Percentiles rank a stretch among this genome's conserved stretches.
Conservation (phyloP, 2,329 filamentous ascomycete species). For the Ophiocordyceps robertsii region DNA sequence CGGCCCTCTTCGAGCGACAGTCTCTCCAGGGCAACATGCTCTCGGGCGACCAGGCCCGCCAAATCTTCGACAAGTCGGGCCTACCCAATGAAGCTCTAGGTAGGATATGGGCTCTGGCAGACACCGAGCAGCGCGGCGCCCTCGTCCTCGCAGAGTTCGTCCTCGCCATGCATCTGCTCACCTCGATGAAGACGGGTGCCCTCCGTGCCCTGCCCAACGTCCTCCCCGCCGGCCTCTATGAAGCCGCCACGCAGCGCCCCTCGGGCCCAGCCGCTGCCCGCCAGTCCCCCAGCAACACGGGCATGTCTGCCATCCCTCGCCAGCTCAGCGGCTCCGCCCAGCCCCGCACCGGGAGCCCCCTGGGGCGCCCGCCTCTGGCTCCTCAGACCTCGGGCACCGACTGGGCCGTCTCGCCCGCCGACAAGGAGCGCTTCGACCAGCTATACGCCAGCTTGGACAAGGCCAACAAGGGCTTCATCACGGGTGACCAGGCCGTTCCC, state of each 20-base stretch:
- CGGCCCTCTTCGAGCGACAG: conserved; percentile 81
- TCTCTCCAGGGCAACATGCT: conserved; percentile 60
- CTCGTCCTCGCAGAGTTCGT: conserved; percentile 86
- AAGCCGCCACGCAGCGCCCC: conserved; percentile 66
- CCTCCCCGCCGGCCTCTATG: conserved; percentile 75
- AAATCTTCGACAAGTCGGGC: conserved; percentile 88
- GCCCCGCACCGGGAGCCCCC: conserved; percentile 47
- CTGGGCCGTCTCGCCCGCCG: conserved; percentile 71
- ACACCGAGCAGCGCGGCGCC: conserved; percentile 82
- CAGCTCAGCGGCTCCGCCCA: conserved; percentile 64
- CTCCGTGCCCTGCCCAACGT: conserved; percentile 68
- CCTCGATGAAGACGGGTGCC: conserved; percentile 74
- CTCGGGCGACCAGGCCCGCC: conserved; percentile 74
- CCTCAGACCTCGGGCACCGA: conserved; percentile 36
- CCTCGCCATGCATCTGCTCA: conserved; percentile 94
- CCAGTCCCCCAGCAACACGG: conserved; percentile 35
- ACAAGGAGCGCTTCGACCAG: conserved; percentile 79
- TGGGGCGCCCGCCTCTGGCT: conserved; percentile 35
- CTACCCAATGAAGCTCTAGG: conserved; percentile 82
- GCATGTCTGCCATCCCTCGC: conserved; percentile 59
- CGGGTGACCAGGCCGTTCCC: conserved; percentile 82
- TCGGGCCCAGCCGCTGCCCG: conserved; percentile 22
- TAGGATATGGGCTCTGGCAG: conserved; percentile 91
- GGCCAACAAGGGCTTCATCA: conserved; percentile 67
- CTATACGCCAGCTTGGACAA: conserved; percentile 80